Evolutionary conservation across 805 yeast genomes (phyloP).

Genomic region (Wickerhamomyces chaumierensis): DNA sequence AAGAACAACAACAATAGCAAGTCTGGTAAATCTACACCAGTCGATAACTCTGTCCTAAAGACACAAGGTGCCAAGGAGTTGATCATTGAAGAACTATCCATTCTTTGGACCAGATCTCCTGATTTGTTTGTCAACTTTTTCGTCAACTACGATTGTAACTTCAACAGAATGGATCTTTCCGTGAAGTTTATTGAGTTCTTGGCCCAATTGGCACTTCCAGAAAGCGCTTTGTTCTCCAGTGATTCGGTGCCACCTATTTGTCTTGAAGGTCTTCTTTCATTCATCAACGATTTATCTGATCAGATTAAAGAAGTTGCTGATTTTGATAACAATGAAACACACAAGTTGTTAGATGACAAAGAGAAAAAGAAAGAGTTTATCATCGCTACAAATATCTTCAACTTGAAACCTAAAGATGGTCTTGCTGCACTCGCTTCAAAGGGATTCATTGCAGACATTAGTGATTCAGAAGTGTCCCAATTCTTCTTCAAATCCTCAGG

Average conservation of each 20-base stretch:
- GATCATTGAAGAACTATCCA: slow-evolving; percentile 73
- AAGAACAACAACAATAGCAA: slow-evolving; percentile 3
- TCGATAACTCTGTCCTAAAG: slow-evolving; percentile 16
- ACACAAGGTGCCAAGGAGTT: slow-evolving; percentile 51
- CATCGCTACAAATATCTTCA: slow-evolving; percentile 63
- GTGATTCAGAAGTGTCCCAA: slow-evolving; percentile 50
- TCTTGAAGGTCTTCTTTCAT: slow-evolving; percentile 72
- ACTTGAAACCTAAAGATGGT: slow-evolving; percentile 71
- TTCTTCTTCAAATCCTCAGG: slow-evolving; percentile 74
- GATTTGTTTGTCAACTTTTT: slow-evolving; percentile 65
- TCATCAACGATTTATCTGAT: slow-evolving; percentile 50
- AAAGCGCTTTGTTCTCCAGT: slow-evolving; percentile 68
- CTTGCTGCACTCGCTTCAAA: slow-evolving; percentile 49
- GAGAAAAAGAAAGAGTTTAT: slow-evolving; percentile 63
- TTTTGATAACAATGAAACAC: slow-evolving; percentile 4
- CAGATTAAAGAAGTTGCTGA: slow-evolving; percentile 21
- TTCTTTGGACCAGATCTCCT: slow-evolving; percentile 74
- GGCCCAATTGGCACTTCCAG: slow-evolving; percentile 74
- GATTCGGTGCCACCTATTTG: slow-evolving; percentile 90
- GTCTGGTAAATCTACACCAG: slow-evolving; percentile 22
- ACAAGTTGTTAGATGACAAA: slow-evolving; percentile 21
- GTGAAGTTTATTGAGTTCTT: slow-evolving; percentile 56
- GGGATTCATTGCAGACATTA: slow-evolving; percentile 44
- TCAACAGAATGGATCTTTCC: slow-evolving; percentile 73
- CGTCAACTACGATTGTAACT: slow-evolving; percentile 82